Percentiles rank a stretch among this genome's conserved stretches.
Evolutionary conservation across 495 filamentous ascomycete genomes (phyloP).

Genomic region (Penicillium macrosclerotiorum): DNA sequence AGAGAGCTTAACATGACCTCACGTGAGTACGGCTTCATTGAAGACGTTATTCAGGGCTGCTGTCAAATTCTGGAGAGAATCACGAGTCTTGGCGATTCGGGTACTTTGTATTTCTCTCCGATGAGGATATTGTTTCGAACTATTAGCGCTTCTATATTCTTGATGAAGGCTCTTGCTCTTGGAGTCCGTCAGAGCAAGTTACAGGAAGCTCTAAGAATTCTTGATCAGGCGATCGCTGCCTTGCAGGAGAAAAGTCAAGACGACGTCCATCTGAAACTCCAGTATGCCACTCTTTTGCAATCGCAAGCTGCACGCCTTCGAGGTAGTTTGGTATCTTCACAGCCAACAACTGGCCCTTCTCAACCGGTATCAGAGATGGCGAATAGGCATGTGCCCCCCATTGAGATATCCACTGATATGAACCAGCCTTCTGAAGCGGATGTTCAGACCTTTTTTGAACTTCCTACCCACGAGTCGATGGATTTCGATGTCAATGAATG

Average conservation of each 20-base stretch:
- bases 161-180: constrained; percentile 40
- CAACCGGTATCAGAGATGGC: neutral
- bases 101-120: constrained; percentile 29
- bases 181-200: constrained; percentile 33
- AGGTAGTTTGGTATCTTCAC: constrained; percentile 12
- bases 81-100: constrained; percentile 3
- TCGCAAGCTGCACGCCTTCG: constrained; percentile 22
- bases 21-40: constrained; percentile 35
- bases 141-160: constrained; percentile 38
- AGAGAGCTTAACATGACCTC: constrained; percentile 12
- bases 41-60: constrained; percentile 39
- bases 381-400: neutral
- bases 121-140: constrained; percentile 38
- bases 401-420: neutral
- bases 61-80: constrained; percentile 29
- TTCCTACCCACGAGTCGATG: constrained; percentile 13
- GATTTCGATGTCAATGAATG: constrained; percentile 24
- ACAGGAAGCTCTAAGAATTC: constrained; percentile 31
- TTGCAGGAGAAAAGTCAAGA: constrained; percentile 31
- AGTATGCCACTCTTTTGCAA: constrained; percentile 35
- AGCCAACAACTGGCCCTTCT: neutral
- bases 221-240: constrained; percentile 31
- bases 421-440: neutral
- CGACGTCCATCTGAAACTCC: constrained; percentile 36
- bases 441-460: neutral